Conservation (phyloP, 345 rosid genomes). For the Ceriops decandra region DNA sequence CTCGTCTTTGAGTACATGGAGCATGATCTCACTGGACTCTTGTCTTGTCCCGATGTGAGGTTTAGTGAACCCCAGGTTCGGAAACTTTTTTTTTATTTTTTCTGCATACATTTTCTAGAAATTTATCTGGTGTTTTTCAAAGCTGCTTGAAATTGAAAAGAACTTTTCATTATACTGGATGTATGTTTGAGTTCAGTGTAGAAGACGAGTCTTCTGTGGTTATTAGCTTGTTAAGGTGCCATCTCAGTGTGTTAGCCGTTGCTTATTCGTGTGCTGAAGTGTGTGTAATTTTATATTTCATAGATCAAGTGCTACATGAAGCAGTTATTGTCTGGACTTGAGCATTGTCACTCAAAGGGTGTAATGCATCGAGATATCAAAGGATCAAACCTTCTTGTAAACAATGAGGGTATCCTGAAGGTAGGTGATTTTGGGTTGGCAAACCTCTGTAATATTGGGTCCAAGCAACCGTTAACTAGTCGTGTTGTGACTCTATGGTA, state of each 20-base stretch:
- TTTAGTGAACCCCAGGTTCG: slow-evolving; percentile 90
- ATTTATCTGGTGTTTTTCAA: background rate
- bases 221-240: background rate
- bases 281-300: slow-evolving; percentile 13
- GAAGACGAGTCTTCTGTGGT: background rate
- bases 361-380: slow-evolving; percentile 96
- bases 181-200: background rate
- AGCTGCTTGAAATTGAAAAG: background rate
- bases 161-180: background rate
- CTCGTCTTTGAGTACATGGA: slow-evolving; percentile 99
- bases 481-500: slow-evolving; percentile 98
- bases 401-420: slow-evolving; percentile 83
- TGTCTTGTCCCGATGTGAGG: slow-evolving; percentile 72
- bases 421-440: slow-evolving; percentile 97
- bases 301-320: slow-evolving; percentile 92
- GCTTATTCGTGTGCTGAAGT: slow-evolving; percentile 2
- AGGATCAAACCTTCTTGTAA: slow-evolving; percentile 92
- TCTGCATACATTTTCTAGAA: slow-evolving; percentile 2
- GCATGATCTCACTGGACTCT: slow-evolving; percentile 90
- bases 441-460: slow-evolving; percentile 53
- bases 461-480: slow-evolving; percentile 82
- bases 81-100: slow-evolving; percentile 18
- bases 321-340: slow-evolving; percentile 80
- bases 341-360: slow-evolving; percentile 86
- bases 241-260: background rate